phyloP scores from a whole-genome alignment of 192 early-diverging fungal species.

The Linderina pennispora region DNA sequence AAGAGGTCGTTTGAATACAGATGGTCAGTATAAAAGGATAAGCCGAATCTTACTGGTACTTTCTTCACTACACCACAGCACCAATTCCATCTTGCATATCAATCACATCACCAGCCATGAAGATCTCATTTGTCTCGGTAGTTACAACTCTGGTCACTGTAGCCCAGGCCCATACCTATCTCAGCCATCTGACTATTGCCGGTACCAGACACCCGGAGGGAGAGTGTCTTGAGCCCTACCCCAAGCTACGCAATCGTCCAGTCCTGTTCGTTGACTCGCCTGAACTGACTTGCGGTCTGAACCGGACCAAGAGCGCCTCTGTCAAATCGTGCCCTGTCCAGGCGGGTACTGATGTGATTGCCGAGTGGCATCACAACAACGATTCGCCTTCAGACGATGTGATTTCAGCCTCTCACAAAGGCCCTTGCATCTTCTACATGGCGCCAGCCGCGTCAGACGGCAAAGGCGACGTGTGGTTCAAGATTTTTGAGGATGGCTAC shows the following conservation, averaged over 20 bases:
- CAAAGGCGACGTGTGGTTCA: not conserved
- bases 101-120: not conserved
- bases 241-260: not conserved
- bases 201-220: not conserved
- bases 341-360: not conserved
- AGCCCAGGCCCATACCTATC: not conserved
- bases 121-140: not conserved
- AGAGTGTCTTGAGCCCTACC: not conserved
- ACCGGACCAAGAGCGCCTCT: not conserved
- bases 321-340: not conserved
- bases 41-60: too few relatives aligned
- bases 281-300: not conserved
- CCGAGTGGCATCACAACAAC: not conserved
- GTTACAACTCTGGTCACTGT: not conserved
- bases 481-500: constrained; percentile 1
- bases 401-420: not conserved
- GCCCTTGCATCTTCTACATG: not conserved
- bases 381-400: not conserved
- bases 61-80: too few relatives aligned
- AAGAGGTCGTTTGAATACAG: too few relatives aligned
- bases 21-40: too few relatives aligned
- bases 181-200: not conserved
- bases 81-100: too few relatives aligned
- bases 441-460: not conserved
- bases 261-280: not conserved